phyloP scores from a whole-genome alignment of 208 protist genomes.

The Entamoeba moshkovskii region DNA sequence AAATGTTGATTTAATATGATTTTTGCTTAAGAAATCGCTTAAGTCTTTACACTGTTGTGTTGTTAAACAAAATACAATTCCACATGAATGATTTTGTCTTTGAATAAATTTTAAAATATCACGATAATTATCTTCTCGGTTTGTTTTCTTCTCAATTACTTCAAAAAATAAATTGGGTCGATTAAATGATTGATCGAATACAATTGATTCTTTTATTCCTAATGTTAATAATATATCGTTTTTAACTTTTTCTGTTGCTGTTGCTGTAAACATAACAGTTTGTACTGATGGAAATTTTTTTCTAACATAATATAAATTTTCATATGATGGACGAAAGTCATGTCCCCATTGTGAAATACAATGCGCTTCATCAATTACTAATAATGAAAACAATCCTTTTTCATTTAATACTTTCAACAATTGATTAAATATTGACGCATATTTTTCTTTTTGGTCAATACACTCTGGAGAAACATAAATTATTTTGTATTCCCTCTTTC shows the following conservation, averaged over 20 bases:
- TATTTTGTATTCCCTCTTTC: slow-evolving; percentile 16
- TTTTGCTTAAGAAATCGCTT: neutral
- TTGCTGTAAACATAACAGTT: slow-evolving; percentile 44
- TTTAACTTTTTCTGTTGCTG: slow-evolving; percentile 33
- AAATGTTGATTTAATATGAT: slow-evolving; percentile 33
- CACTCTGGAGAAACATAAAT: slow-evolving; percentile 49
- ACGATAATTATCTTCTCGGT: neutral
- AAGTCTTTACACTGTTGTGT: neutral
- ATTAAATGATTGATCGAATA: slow-evolving; percentile 35
- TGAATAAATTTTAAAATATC: neutral
- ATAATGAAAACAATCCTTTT: neutral
- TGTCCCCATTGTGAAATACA: slow-evolving; percentile 67
- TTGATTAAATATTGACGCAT: slow-evolving; percentile 14
- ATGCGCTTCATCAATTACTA: slow-evolving; percentile 71
- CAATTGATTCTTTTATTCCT: slow-evolving; percentile 13
- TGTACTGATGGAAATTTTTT: slow-evolving; percentile 28
- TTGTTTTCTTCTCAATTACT: slow-evolving; percentile 16
- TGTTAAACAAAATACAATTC: neutral
- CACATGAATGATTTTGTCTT: neutral
- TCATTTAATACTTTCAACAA: neutral
- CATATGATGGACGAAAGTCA: slow-evolving; percentile 49
- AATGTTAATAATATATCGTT: slow-evolving; percentile 33
- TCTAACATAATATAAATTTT: neutral
- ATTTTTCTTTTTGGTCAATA: neutral
- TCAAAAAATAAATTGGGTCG: slow-evolving; percentile 28